A percentile compares a stretch with the other conserved stretches of the same genome.
Conservation (phyloP, 208 protist species). For the Acanthamoeba sp. region DNA sequence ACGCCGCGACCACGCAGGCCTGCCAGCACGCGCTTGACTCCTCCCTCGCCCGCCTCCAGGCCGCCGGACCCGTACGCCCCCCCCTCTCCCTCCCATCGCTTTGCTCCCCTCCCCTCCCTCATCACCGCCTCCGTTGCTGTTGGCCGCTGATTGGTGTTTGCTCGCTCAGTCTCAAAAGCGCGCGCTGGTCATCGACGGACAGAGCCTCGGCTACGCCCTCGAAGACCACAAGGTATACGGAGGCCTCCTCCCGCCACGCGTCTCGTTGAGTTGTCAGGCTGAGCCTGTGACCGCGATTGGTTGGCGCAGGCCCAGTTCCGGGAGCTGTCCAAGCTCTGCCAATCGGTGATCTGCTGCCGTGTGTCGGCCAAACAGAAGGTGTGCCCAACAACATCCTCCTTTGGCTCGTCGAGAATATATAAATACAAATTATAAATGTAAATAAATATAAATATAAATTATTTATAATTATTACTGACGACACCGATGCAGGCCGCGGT, state of each 20-base stretch:
- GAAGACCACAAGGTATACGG: conserved; percentile 11
- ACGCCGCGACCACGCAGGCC: not conserved
- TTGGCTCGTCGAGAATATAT: not conserved
- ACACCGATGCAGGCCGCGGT: conserved; percentile 74
- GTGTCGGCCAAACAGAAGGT: conserved; percentile 78
- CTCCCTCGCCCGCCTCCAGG: not conserved
- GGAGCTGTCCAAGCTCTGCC: conserved; percentile 18
- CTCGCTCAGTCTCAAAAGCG: not conserved
- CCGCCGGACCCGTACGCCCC: too few relatives aligned
- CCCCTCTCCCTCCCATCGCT: not conserved
- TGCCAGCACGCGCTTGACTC: not conserved
- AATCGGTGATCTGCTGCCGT: conserved; percentile 79
- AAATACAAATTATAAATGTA: not conserved
- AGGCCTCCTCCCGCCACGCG: too few relatives aligned
- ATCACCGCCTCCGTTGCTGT: not conserved
- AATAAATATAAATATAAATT: not conserved
- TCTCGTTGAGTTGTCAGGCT: too few relatives aligned
- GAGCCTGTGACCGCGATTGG: too few relatives aligned
- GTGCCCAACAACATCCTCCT: not conserved
- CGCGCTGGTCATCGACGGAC: conserved; percentile 42
- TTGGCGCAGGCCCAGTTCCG: conserved; percentile 32
- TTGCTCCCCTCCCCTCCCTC: not conserved
- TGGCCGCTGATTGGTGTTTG: not conserved
- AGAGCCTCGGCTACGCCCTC: conserved; percentile 26
- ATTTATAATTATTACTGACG: not conserved